Conservation (phyloP, 352 stramenopile species). For the Globisporangium spinosum region DNA sequence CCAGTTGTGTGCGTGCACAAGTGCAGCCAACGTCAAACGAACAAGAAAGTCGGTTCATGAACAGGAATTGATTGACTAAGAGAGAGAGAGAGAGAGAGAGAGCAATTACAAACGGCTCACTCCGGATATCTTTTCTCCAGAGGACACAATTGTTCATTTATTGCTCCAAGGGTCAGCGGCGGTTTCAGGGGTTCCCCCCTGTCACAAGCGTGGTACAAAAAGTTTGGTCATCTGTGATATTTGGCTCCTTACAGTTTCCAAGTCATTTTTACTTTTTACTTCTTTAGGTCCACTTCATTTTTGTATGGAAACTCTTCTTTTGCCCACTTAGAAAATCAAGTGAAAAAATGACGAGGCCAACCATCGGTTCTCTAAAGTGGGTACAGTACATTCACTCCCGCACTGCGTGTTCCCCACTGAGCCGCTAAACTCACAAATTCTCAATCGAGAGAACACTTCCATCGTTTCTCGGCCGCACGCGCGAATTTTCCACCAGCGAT, state of each 20-base stretch:
- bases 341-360: not conserved
- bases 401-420: too few species aligned
- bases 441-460: not conserved
- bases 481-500: not conserved
- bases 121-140: not conserved
- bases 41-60: not conserved
- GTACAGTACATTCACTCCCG: not conserved
- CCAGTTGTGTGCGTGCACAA: not conserved
- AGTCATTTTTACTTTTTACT: not conserved
- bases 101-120: not conserved
- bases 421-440: not conserved
- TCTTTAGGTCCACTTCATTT: not conserved
- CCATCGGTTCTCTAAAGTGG: not conserved
- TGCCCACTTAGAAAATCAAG: not conserved
- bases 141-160: not conserved
- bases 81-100: too few species aligned
- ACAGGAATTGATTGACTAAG: too few species aligned
- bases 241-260: not conserved
- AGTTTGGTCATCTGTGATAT: not conserved
- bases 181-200: not conserved
- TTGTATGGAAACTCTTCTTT: not conserved
- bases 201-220: constrained; percentile 9
- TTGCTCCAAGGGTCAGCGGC: not conserved
- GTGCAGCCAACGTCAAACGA: not conserved
- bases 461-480: not conserved